phyloP scores from a whole-genome alignment of 768 basidiomycete genomes.

The Pulveroboletus sp. region DNA sequence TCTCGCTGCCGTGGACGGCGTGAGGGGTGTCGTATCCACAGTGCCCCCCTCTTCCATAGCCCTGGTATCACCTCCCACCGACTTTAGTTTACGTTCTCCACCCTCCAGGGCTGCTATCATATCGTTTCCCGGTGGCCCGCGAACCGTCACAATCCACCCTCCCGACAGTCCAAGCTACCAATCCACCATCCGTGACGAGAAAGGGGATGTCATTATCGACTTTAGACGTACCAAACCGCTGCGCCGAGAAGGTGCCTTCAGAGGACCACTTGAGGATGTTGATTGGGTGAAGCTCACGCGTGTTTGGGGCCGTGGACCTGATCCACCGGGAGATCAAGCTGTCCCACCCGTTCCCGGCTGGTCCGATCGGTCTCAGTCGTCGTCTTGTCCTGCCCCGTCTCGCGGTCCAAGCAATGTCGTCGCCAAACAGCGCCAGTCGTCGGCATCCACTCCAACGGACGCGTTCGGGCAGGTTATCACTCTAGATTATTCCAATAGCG shows the following conservation, averaged over 20 bases:
- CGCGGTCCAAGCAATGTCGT: slow-evolving; percentile 5
- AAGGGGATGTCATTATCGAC: slow-evolving; percentile 12
- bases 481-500: neutral
- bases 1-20: neutral
- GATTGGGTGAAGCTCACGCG: slow-evolving; percentile 4
- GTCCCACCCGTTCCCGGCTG: slow-evolving; percentile 6
- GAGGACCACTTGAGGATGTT: slow-evolving; percentile 3
- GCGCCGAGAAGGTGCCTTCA: slow-evolving; percentile 21
- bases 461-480: slow-evolving; percentile 7
- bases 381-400: neutral
- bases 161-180: slow-evolving; percentile 11
- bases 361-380: slow-evolving; percentile 6
- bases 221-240: slow-evolving; percentile 10
- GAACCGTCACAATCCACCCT: slow-evolving; percentile 22
- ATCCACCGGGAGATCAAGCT: neutral
- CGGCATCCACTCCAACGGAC: slow-evolving; percentile 5
- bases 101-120: slow-evolving; percentile 5
- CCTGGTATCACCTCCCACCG: neutral
- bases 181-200: slow-evolving; percentile 14
- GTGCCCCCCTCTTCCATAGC: neutral
- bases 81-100: neutral
- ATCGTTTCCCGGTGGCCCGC: slow-evolving; percentile 19
- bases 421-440: slow-evolving; percentile 7
- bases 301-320: slow-evolving; percentile 15
- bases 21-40: neutral